Base-by-base conservation (phyloP, 768 basidiomycete species). In the Leccinum ochraceum region DNA sequence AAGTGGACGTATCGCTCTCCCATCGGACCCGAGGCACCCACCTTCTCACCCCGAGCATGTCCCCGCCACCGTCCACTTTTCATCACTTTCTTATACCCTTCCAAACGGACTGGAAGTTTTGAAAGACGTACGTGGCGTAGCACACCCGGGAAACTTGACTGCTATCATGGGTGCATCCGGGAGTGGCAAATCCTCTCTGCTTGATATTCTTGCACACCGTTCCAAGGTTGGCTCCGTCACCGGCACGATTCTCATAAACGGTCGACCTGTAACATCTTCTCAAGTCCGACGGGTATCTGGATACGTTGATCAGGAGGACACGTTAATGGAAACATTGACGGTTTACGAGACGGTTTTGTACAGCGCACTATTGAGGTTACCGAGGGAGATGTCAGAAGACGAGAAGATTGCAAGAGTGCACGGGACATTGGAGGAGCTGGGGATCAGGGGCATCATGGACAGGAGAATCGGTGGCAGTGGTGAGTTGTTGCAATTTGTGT, bases 241-340 rank as follows among this genome's bases (percentile, higher is more conserved):
- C 37, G 95, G 95, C 3, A 81, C 81, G 30, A 89, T 88, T 39
- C 83, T 93, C 20, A 87, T 98, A 55, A 98, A 98, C 69, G 95
- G 96, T 0, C 81, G 92, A 3, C 81, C 83, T 60, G 88, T 96
- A 26, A 78, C 79, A 49, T 81, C 92, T 72, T 75, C 80, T 26
- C 85, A 90, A 71, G 97, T 93, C 79, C 88, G 86, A 72, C 85
- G 86, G 37, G 89, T 98, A 6, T 86, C 90, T 64, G 97, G 97
- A 32, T 99, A 92, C 65, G 97, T 99, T 49, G 96, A 99, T 71
- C 97, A 99, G 75, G 97, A 98, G 74, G 97, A 99, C 73, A 97
- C 94, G 10, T 76, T 99, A 63, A 96, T 99, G 91, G 86, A 89
- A 69, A 98, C 96, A 8, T 78, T 98, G 76, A 99, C 96, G 3